Base-by-base conservation (phyloP, 225 moss, liverwort and hornwort species). In the Pseudoscleropodium purum region DNA sequence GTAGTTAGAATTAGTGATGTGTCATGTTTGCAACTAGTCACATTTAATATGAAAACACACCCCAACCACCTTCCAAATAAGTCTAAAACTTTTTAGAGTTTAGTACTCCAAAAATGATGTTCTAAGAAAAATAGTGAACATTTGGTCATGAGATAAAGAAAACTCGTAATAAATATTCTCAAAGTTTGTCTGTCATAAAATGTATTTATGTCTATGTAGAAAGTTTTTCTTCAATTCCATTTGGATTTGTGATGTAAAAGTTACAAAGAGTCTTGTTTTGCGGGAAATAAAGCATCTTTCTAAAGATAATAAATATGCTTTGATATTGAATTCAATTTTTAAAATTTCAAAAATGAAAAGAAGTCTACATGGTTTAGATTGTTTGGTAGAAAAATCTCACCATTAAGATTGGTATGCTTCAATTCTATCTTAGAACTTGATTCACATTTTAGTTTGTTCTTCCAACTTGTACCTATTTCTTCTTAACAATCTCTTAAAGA, bases 221-320 rank as follows among this genome's bases (percentile, higher is more conserved):
- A 75, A 18, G 7, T 2, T 49, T 31, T 73, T 6, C 18, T 30
- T 47, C 31, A 47, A 31, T 6, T 74, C 18, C 17, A 29, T 45
- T 41, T 74, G 10, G 17, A 74, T 29, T 74, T 4, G 6, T 29
- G 18, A 74, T 45, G 6, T 29, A 45, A 18, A 74, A 45, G 6
- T 74, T 29, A 29, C 4, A 5, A 29, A 45, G 1, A 74, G 0
- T 45, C 47, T 47, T 74, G 4, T 30, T 45, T 30, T 43, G 9
- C 0, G 0, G 16, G 26, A 5, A 43, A 73, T 16, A 27, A 43
- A 27, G 0, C 16, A 43, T 16, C 9, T 43, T 24, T 2, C 0
- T 41, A 23, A 29, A 29, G 29, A 45, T 29, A 5, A 29, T 74
- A 0, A 29, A 74, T 30, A 17, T 45, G 41, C 41, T 39, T 26